Conservation (phyloP, 176 grass and related monocot species). For the Thinopyrum elongatum region DNA sequence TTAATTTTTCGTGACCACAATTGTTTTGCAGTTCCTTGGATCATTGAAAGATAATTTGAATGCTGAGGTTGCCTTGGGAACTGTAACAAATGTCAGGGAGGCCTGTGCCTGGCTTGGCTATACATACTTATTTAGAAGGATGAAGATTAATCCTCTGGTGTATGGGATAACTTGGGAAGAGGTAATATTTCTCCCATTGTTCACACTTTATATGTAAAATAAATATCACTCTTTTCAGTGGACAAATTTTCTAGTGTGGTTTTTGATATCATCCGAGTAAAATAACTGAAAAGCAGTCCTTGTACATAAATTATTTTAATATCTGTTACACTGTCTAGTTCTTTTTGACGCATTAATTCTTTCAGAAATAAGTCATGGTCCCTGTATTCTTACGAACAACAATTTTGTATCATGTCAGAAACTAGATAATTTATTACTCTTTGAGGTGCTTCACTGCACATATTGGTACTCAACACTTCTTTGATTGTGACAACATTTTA, state of each 20-base stretch:
- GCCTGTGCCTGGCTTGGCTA: slow-evolving; percentile 99
- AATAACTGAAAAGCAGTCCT: not conserved
- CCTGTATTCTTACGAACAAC: not conserved
- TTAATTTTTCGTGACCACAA: not conserved
- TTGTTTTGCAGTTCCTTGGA: slow-evolving; percentile 66
- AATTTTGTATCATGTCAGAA: slow-evolving; percentile 13
- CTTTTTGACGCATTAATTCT: not conserved
- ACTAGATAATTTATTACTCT: not conserved
- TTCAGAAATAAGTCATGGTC: slow-evolving; percentile 6
- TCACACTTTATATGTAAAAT: slow-evolving; percentile 14
- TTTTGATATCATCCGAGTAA: slow-evolving; percentile 11
- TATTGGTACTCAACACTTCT: slow-evolving; percentile 5
- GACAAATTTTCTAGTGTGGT: slow-evolving; percentile 18
- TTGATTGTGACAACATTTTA: slow-evolving; percentile 20
- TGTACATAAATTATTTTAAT: not conserved
- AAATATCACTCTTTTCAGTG: slow-evolving; percentile 6
- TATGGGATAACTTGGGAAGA: slow-evolving; percentile 99
- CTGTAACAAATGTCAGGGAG: slow-evolving; percentile 96
- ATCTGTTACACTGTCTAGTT: not conserved
- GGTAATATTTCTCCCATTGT: slow-evolving; percentile 35
- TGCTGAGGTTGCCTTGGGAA: slow-evolving; percentile 95
- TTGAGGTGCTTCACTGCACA: slow-evolving; percentile 21
- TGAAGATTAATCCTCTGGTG: slow-evolving; percentile 94
- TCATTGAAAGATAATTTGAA: slow-evolving; percentile 99
- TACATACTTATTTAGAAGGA: slow-evolving; percentile 98